These are phyloP conservation scores for Actinomortierella ambigua DNA, from an alignment of 371 early-diverging fungal genomes.

Conservation along the genomic window DNA sequence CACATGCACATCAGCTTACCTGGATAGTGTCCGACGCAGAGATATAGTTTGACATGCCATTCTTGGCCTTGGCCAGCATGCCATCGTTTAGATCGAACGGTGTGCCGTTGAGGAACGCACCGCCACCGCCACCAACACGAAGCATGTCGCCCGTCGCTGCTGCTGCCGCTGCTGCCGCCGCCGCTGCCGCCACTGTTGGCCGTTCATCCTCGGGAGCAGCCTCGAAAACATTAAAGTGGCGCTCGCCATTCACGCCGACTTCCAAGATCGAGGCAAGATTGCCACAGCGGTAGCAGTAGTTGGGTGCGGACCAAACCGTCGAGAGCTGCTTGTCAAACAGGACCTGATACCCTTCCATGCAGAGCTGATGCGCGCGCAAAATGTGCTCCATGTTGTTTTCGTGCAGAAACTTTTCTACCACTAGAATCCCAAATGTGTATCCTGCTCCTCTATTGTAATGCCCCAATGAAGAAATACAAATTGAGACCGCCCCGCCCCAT, in stretches of 20 bases:
- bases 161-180: neutral
- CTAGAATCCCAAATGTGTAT: conserved; percentile 88
- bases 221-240: conserved; percentile 90
- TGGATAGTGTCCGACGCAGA: too few species aligned
- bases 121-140: too few species aligned
- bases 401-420: conserved; percentile 85
- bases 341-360: conserved; percentile 94
- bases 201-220: conserved; percentile 86
- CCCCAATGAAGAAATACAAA: neutral
- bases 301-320: conserved; percentile 91
- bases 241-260: conserved; percentile 77
- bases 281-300: conserved; percentile 96
- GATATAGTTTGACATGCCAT: too few species aligned
- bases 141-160: neutral
- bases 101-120: too few species aligned
- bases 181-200: conserved; percentile 19
- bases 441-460: conserved; percentile 82
- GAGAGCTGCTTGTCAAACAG: conserved; percentile 87
- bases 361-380: conserved; percentile 94
- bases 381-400: conserved; percentile 89
- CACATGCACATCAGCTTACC: too few species aligned
- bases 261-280: conserved; percentile 95
- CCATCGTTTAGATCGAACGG: too few species aligned
- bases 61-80: too few species aligned
- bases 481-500: neutral